Evolutionary conservation across 371 early-diverging fungal genomes (phyloP).

Genomic region (Mucor plumbeus): DNA sequence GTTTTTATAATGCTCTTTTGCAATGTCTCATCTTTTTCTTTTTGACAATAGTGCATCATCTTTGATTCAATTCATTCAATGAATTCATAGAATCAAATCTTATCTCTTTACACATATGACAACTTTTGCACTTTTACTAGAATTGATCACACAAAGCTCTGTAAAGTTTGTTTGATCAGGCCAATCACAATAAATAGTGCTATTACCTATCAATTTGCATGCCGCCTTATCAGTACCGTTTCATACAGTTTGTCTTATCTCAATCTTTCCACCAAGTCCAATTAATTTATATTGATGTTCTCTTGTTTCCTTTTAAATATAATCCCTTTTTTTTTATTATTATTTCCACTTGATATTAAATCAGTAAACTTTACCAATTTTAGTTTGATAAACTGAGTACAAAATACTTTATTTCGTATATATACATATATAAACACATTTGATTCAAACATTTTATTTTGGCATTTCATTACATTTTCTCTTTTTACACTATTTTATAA

Average conservation of each 20-base stretch:
- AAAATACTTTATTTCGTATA: not conserved
- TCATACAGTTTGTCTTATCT: conserved; percentile 5
- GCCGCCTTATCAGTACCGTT: conserved; percentile 9
- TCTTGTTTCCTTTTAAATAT: not conserved
- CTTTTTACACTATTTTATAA: not conserved
- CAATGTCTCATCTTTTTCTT: not conserved
- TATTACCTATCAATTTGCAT: conserved; percentile 13
- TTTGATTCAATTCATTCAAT: not conserved
- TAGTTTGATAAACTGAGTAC: not conserved
- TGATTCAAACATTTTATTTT: not conserved
- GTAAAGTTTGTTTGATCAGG: not conserved
- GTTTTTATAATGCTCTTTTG: not conserved
- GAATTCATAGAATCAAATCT: not conserved
- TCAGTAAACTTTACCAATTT: not conserved
- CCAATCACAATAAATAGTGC: not conserved
- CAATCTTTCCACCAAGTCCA: not conserved
- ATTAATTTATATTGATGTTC: conserved; percentile 6
- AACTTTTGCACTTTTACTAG: no score
- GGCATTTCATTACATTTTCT: not conserved
- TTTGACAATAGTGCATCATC: not conserved
- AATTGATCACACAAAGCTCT: not conserved
- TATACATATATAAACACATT: not conserved
- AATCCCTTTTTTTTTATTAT: no score
- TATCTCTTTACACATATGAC: conserved; percentile 1
- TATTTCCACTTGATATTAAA: not conserved